A percentile compares a stretch with the other conserved stretches of the same genome.
Evolutionary conservation across 139 green algal species (phyloP).

Genomic region (Chlorella sp.): DNA sequence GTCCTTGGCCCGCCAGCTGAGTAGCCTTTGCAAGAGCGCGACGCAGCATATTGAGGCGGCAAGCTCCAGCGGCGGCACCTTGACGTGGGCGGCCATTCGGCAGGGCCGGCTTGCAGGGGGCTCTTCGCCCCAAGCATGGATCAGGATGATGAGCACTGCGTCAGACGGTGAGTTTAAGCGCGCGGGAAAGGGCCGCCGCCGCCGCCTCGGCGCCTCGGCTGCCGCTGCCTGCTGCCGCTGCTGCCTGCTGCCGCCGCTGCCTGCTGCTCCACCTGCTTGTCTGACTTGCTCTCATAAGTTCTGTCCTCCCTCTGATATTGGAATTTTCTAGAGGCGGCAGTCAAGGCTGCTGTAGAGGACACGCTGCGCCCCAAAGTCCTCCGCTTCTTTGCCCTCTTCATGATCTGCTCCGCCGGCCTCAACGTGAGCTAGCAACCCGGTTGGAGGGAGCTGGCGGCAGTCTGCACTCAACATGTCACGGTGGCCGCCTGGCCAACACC

Average conservation of each 20-base stretch:
- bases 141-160: neutral
- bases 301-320: neutral
- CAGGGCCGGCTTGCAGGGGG: no score
- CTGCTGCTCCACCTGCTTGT: neutral
- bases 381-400: constrained; percentile 24
- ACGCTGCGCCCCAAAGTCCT: constrained; percentile 18
- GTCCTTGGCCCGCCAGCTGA: neutral
- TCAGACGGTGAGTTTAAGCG: neutral
- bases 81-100: no score
- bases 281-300: neutral
- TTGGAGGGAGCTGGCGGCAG: no score
- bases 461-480: no score
- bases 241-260: neutral
- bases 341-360: constrained; percentile 10
- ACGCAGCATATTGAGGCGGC: neutral
- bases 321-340: neutral
- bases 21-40: neutral
- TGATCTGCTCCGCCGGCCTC: constrained; percentile 22
- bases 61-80: no score
- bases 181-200: neutral
- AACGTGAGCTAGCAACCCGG: neutral
- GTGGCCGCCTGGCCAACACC: no score
- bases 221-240: neutral
- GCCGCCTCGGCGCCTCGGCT: neutral
- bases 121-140: neutral